phyloP scores from a whole-genome alignment of 768 basidiomycete genomes.

The Cyathus striatus region DNA sequence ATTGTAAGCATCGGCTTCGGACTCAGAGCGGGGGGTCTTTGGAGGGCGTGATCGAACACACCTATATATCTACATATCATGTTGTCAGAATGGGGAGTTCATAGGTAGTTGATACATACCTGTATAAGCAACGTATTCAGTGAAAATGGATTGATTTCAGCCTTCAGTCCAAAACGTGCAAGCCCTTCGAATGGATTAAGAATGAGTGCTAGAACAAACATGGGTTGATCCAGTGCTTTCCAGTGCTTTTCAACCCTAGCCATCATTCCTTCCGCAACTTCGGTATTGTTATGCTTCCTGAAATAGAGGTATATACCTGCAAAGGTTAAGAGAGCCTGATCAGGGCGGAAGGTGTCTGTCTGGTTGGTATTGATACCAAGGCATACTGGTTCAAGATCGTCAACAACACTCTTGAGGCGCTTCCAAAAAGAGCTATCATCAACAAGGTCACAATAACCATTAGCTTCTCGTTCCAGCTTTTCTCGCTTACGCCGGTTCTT shows the following conservation, averaged over 20 bases:
- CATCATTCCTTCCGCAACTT: constrained; percentile 14
- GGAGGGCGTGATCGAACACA: constrained; percentile 9
- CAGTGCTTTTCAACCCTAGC: constrained; percentile 20
- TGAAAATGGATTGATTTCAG: constrained; percentile 15
- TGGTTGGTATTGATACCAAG: constrained; percentile 19
- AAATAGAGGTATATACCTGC: constrained; percentile 21
- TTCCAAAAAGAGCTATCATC: constrained; percentile 14
- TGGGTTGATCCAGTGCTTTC: constrained; percentile 21
- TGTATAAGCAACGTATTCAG: constrained; percentile 13
- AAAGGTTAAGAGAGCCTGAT: constrained; percentile 20
- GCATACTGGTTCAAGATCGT: constrained; percentile 21
- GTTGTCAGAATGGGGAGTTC: too few relatives aligned
- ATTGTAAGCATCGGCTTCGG: constrained; percentile 6
- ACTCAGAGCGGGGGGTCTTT: constrained; percentile 7
- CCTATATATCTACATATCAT: constrained; percentile 8
- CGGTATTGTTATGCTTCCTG: constrained; percentile 13
- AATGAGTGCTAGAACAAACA: constrained; percentile 20
- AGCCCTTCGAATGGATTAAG: constrained; percentile 22
- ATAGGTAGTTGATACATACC: constrained; percentile 10
- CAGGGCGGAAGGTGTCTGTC: constrained; percentile 13
- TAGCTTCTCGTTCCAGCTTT: constrained; percentile 11
- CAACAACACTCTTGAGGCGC: constrained; percentile 11
- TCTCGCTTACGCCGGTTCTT: constrained; percentile 15
- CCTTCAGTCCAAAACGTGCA: constrained; percentile 19
- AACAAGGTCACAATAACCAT: constrained; percentile 13